Evolutionary conservation across 495 filamentous ascomycete species (phyloP).

Genomic region (Neurospora sp.): DNA sequence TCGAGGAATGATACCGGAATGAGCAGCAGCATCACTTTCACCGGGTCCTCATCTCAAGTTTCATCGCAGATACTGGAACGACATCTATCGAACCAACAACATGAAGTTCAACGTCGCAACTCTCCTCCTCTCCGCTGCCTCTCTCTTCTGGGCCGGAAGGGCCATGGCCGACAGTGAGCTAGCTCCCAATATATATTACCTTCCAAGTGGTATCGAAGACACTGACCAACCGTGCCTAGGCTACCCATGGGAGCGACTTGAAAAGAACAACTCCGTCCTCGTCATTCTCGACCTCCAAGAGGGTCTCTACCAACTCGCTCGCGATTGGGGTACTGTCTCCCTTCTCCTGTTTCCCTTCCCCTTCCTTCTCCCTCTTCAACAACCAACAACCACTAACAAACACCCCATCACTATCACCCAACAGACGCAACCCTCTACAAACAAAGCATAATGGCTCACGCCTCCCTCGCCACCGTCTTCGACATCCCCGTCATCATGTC

Average conservation of each 20-base stretch:
- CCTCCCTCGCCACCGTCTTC: slow-evolving; percentile 56
- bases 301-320: slow-evolving; percentile 54
- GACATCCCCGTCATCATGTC: slow-evolving; percentile 61
- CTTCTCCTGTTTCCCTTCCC: neutral
- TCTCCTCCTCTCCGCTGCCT: slow-evolving; percentile 10
- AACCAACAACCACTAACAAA: neutral
- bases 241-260: slow-evolving; percentile 14
- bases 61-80: neutral
- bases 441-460: slow-evolving; percentile 60
- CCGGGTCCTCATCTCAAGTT: neutral
- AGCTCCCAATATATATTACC: neutral
- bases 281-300: slow-evolving; percentile 65
- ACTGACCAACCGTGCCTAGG: neutral
- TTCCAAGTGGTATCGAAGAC: neutral
- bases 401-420: neutral
- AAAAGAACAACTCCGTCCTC: slow-evolving; percentile 30
- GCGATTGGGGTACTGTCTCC: slow-evolving; percentile 40
- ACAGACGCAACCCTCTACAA: slow-evolving; percentile 46
- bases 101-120: slow-evolving; percentile 6
- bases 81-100: slow-evolving; percentile 1
- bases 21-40: neutral
- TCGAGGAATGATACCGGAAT: neutral
- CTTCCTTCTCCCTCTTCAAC: neutral
- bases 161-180: slow-evolving; percentile 11
- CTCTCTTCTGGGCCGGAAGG: slow-evolving; percentile 5